Evolutionary conservation across 352 stramenopile species (phyloP).

Genomic region (Phytophthora sansomeana): DNA sequence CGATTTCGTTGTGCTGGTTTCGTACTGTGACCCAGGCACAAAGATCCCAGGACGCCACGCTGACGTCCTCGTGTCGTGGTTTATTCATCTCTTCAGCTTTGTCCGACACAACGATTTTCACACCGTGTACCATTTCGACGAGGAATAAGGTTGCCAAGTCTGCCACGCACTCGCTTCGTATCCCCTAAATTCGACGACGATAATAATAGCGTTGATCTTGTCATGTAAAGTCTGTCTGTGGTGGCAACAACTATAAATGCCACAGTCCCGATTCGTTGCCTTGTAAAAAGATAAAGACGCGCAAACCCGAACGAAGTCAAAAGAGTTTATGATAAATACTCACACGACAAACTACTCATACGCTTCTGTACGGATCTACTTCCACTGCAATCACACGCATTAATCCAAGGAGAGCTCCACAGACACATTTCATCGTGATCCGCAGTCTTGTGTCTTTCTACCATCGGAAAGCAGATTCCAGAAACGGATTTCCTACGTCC

Average conservation of each 20-base stretch:
- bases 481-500: slow-evolving; percentile 22
- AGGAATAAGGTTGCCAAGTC: slow-evolving; percentile 23
- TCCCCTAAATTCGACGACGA: too few relatives aligned
- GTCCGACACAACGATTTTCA: not conserved
- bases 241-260: too few relatives aligned
- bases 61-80: slow-evolving; percentile 24
- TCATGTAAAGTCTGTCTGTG: too few relatives aligned
- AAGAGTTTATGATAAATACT: slow-evolving; percentile 46
- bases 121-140: slow-evolving; percentile 9
- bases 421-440: slow-evolving; percentile 24
- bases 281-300: not conserved
- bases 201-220: too few relatives aligned
- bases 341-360: slow-evolving; percentile 34
- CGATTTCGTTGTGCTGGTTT: slow-evolving; percentile 17
- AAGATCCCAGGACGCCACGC: not conserved
- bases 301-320: slow-evolving; percentile 11
- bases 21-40: not conserved
- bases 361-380: slow-evolving; percentile 16
- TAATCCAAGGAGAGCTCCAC: slow-evolving; percentile 20
- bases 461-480: slow-evolving; percentile 31
- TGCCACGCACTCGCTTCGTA: not conserved
- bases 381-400: slow-evolving; percentile 30
- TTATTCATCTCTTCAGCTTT: slow-evolving; percentile 10
- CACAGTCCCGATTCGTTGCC: too few relatives aligned
- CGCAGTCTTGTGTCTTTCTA: slow-evolving; percentile 28